A percentile compares a stretch with the other conserved stretches of the same genome.
Conservation (phyloP, 257 asterid species). For the Solanum etuberosum region DNA sequence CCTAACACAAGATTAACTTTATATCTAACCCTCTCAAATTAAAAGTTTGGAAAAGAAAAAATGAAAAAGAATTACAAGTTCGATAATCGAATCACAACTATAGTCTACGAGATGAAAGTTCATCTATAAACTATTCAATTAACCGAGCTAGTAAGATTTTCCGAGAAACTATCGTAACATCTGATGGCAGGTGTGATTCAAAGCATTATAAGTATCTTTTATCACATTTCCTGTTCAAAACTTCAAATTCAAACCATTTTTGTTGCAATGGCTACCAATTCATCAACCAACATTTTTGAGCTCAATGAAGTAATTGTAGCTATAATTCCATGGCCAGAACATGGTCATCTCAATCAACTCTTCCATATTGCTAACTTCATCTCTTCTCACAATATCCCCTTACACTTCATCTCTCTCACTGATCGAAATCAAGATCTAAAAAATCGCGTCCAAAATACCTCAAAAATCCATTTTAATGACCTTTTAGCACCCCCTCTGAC, state of each 20-base stretch:
- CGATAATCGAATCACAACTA: too few relatives aligned
- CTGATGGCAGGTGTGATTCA: not conserved
- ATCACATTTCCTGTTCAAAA: not conserved
- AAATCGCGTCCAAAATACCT: not conserved
- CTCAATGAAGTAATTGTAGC: not conserved
- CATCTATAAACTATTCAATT: too few relatives aligned
- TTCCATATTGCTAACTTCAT: not conserved
- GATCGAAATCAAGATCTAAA: not conserved
- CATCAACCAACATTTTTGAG: not conserved
- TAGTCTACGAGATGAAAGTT: too few relatives aligned
- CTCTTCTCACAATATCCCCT: not conserved
- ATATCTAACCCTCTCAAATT: too few relatives aligned
- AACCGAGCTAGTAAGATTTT: not conserved
- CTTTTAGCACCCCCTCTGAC: not conserved
- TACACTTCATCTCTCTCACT: not conserved
- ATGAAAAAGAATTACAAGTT: too few relatives aligned
- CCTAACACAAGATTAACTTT: too few relatives aligned
- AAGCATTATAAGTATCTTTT: not conserved
- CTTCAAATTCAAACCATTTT: not conserved
- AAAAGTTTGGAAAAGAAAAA: too few relatives aligned
- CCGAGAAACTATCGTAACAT: too few relatives aligned
- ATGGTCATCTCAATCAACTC: not conserved
- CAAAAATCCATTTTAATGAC: not conserved
- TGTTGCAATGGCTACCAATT: not conserved
- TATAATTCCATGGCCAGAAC: not conserved